Evolutionary conservation across 2,329 filamentous ascomycete genomes (phyloP).

Genomic region (Fusarium sterilihyphosum): DNA sequence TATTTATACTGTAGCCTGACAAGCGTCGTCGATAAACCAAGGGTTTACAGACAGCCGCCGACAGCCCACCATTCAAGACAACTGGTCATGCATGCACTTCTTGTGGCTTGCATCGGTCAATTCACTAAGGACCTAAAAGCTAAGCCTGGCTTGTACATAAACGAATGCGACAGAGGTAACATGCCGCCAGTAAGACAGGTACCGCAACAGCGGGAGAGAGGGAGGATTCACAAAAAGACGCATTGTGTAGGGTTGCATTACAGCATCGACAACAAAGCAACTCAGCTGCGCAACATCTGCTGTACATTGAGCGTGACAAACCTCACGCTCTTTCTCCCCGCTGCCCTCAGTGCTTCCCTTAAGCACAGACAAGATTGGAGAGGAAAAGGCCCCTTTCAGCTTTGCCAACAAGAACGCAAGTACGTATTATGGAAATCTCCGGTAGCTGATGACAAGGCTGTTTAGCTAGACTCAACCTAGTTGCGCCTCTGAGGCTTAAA

Average conservation of each 20-base stretch:
- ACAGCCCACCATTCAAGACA: neutral
- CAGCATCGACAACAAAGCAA: conserved; percentile 7
- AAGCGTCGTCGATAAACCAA: neutral
- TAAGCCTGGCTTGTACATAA: conserved; percentile 3
- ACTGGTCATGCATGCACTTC: conserved; percentile 4
- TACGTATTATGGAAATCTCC: neutral
- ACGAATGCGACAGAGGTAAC: conserved; percentile 9
- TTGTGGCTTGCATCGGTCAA: conserved; percentile 1
- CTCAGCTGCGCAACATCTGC: neutral
- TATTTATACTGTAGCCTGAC: neutral
- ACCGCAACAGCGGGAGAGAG: conserved; percentile 11
- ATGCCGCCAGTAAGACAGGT: neutral
- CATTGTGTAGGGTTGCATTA: conserved; percentile 28
- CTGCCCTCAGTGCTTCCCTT: neutral
- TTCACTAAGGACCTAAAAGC: neutral
- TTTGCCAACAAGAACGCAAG: neutral
- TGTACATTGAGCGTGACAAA: conserved; percentile 4
- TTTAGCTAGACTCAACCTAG: neutral
- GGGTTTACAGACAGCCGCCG: neutral
- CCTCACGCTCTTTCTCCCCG: neutral
- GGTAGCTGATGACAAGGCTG: conserved; percentile 17
- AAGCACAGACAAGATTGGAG: neutral
- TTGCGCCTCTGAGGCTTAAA: conserved; percentile 5
- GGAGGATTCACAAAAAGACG: neutral
- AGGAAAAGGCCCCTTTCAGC: neutral